These are phyloP conservation scores for Aspergillus sp. DNA, from an alignment of 2,329 filamentous ascomycete genomes.

Conservation along the genomic window DNA sequence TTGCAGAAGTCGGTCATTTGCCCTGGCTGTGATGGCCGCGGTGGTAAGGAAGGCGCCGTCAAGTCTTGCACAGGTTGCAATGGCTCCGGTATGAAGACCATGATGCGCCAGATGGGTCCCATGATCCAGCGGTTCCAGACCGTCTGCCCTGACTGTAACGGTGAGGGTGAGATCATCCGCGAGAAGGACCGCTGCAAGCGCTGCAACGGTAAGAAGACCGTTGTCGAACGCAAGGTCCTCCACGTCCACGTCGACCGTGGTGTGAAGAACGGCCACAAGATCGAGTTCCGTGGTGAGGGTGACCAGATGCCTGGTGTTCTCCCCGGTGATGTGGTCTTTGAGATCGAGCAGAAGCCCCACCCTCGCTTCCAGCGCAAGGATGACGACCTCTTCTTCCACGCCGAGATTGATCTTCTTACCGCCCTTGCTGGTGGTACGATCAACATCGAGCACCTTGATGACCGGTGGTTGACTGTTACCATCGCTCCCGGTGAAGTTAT, in stretches of 20 bases:
- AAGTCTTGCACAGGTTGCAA: slow-evolving; percentile 89
- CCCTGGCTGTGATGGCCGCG: slow-evolving; percentile 86
- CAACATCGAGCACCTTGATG: slow-evolving; percentile 93
- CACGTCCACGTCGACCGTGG: slow-evolving; percentile 97
- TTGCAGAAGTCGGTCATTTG: slow-evolving; percentile 98
- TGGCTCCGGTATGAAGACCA: slow-evolving; percentile 96
- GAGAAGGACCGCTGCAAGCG: slow-evolving; percentile 98
- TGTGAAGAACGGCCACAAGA: slow-evolving; percentile 89
- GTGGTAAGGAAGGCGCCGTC: slow-evolving; percentile 97
- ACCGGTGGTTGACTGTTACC: slow-evolving; percentile 91
- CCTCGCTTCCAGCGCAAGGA: slow-evolving; percentile 91
- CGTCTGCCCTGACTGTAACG: slow-evolving; percentile 95
- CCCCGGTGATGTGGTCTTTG: slow-evolving; percentile 94
- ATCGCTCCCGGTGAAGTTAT: slow-evolving; percentile 95
- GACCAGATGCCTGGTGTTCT: slow-evolving; percentile 92
- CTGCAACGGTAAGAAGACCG: slow-evolving; percentile 95
- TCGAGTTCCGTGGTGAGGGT: slow-evolving; percentile 95
- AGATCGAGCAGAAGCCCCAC: slow-evolving; percentile 99
- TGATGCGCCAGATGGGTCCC: slow-evolving; percentile 99
- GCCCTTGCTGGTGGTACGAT: slow-evolving; percentile 88
- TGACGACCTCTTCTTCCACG: slow-evolving; percentile 92
- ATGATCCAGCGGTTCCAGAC: slow-evolving; percentile 99
- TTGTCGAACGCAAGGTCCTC: slow-evolving; percentile 95
- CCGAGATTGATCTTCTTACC: slow-evolving; percentile 92
- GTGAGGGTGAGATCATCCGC: slow-evolving; percentile 93